These are phyloP conservation scores for Arctostaphylos glauca DNA, from an alignment of 148 eudicot genomes.

Conservation along the genomic window DNA sequence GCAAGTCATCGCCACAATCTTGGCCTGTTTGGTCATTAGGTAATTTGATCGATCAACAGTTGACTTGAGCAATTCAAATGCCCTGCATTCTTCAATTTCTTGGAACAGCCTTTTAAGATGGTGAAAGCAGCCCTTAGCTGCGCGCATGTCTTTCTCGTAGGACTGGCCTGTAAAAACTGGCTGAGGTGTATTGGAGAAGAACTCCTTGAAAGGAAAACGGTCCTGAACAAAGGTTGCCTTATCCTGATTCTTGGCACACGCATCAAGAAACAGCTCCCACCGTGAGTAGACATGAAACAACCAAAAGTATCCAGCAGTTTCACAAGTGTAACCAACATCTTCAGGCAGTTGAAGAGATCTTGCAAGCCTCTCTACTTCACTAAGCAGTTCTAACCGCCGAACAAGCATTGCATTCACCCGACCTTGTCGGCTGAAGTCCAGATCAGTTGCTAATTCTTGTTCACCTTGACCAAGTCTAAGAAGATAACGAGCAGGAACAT, in stretches of 20 bases:
- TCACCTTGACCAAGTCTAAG: conserved; percentile 99
- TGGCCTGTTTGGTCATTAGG: conserved; percentile 96
- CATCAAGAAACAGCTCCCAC: conserved; percentile 95
- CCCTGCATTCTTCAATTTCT: conserved; percentile 98
- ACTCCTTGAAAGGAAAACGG: conserved; percentile 87
- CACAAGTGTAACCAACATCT: conserved; percentile 98
- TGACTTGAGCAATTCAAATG: conserved; percentile 95
- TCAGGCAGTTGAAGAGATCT: conserved; percentile 92
- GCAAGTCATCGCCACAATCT: conserved; percentile 99
- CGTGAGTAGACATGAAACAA: conserved; percentile 96
- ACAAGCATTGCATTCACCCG: conserved; percentile 99
- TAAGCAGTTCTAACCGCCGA: conserved; percentile 80
- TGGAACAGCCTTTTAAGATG: conserved; percentile 89
- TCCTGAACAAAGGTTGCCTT: conserved; percentile 73
- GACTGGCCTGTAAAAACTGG: conserved; percentile 81
- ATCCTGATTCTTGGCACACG: conserved; percentile 65
- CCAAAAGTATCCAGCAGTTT: conserved; percentile 97
- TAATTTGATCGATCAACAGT: conserved; percentile 93
- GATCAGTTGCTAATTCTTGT: conserved; percentile 96
- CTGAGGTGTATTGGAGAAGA: conserved; percentile 76
- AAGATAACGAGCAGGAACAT: conserved; percentile 98
- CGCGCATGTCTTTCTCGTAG: conserved; percentile 82
- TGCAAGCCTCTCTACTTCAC: conserved; percentile 98
- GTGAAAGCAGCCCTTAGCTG: conserved; percentile 91
- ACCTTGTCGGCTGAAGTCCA: conserved; percentile 97